Conservation (phyloP, 768 basidiomycete genomes). For the Stropharia rugosoannulata region DNA sequence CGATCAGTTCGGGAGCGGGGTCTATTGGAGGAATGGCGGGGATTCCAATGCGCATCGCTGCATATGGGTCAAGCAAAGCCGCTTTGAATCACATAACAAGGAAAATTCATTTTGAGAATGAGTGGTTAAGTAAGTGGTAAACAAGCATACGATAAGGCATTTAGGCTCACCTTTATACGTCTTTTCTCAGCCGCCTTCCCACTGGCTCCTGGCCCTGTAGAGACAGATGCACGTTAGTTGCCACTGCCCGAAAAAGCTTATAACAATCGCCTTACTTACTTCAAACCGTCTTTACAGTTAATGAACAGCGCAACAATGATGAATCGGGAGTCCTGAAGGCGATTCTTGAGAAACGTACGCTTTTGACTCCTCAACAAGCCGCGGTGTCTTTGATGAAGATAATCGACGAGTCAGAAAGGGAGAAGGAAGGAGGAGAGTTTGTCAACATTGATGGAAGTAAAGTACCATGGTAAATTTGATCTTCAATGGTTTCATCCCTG, state of each 20-base stretch:
- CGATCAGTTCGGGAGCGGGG: neutral
- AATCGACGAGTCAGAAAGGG: neutral
- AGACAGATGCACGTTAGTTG: too few relatives aligned
- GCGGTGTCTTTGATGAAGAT: neutral
- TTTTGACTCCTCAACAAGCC: neutral
- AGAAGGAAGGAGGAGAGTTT: neutral
- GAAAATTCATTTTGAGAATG: conserved; percentile 11
- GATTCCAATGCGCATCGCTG: neutral
- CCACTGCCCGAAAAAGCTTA: neutral
- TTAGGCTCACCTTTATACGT: neutral
- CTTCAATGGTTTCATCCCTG: too few relatives aligned
- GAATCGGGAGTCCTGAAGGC: too few relatives aligned
- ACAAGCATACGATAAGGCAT: too few relatives aligned
- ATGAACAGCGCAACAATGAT: too few relatives aligned
- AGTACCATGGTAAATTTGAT: neutral
- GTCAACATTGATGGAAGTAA: neutral
- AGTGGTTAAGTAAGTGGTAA: conserved; percentile 1
- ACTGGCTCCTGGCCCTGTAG: neutral
- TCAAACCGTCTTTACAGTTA: too few relatives aligned
- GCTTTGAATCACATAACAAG: conserved; percentile 3
- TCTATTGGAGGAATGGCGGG: too few relatives aligned
- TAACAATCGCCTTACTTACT: neutral
- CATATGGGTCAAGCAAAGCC: conserved; percentile 3
- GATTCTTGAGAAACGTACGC: too few relatives aligned
- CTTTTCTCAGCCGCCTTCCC: neutral